Percentiles rank a stretch among this genome's conserved stretches.
Conservation (phyloP, 2,329 filamentous ascomycete genomes). For the Diplodia scrobiculata region DNA sequence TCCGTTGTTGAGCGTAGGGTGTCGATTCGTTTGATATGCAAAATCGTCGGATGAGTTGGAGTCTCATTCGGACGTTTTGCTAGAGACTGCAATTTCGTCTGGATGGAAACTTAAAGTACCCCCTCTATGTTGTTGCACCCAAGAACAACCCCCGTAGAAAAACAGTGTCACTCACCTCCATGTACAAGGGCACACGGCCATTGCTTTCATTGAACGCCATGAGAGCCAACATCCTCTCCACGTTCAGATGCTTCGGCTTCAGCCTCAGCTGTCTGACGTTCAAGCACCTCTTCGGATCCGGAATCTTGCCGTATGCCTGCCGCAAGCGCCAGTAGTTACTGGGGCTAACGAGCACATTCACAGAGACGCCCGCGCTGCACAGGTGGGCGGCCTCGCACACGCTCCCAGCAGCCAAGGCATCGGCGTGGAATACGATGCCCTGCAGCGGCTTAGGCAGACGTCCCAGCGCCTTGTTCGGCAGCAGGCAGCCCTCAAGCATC, state of each 20-base stretch:
- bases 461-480: conserved; percentile 48
- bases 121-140: no score
- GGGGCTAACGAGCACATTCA: conserved; percentile 56
- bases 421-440: conserved; percentile 62
- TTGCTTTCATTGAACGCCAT: conserved; percentile 54
- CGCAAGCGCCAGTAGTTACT: conserved; percentile 51
- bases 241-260: conserved; percentile 53
- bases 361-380: conserved; percentile 51
- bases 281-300: conserved; percentile 43
- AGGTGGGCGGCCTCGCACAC: conserved; percentile 63
- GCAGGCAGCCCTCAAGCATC: conserved; percentile 62
- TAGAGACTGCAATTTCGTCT: no score
- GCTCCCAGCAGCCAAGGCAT: conserved; percentile 43
- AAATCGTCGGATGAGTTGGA: no score
- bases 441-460: conserved; percentile 57
- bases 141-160: no score
- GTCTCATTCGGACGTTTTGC: no score
- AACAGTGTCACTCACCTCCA: conserved; percentile 40
- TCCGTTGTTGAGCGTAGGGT: no score
- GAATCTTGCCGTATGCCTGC: conserved; percentile 45
- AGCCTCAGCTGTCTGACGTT: conserved; percentile 52
- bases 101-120: no score
- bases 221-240: conserved; percentile 56
- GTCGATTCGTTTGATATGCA: no score
- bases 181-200: conserved; percentile 57